A percentile compares a stretch with the other conserved stretches of the same genome.
phyloP scores from a whole-genome alignment of 202 grass and related monocot genomes.

The Musa balbisiana region DNA sequence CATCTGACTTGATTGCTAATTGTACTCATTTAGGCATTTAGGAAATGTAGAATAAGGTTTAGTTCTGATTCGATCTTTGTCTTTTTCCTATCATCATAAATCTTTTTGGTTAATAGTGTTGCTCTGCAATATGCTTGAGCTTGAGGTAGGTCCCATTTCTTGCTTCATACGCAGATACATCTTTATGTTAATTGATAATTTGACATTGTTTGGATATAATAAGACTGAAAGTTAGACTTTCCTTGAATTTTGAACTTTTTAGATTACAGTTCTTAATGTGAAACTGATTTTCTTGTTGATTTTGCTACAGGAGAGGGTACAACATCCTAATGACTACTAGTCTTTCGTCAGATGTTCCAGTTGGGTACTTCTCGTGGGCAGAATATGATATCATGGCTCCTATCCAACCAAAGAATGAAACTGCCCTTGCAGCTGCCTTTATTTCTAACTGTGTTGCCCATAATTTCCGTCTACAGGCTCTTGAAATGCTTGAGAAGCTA shows the following conservation, averaged over 20 bases:
- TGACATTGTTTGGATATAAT: not conserved
- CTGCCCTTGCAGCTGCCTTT: conserved; percentile 39
- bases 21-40: too few species aligned
- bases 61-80: too few species aligned
- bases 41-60: too few species aligned
- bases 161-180: not conserved
- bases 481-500: conserved; percentile 34
- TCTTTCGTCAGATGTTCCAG: conserved; percentile 41
- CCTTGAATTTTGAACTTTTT: not conserved
- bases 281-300: conserved; percentile 3
- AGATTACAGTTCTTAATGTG: not conserved
- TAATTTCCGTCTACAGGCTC: conserved; percentile 38
- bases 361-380: conserved; percentile 43
- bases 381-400: conserved; percentile 49
- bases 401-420: conserved; percentile 28
- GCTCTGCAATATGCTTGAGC: too few species aligned
- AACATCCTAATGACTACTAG: conserved; percentile 42
- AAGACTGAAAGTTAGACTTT: not conserved
- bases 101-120: too few species aligned
- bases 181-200: not conserved
- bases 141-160: not conserved
- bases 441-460: conserved; percentile 39
- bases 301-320: conserved; percentile 36
- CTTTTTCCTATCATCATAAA: too few species aligned
- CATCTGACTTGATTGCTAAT: too few species aligned